phyloP scores from a whole-genome alignment of 2,329 filamentous ascomycete genomes.

The Trichoderma sp. region DNA sequence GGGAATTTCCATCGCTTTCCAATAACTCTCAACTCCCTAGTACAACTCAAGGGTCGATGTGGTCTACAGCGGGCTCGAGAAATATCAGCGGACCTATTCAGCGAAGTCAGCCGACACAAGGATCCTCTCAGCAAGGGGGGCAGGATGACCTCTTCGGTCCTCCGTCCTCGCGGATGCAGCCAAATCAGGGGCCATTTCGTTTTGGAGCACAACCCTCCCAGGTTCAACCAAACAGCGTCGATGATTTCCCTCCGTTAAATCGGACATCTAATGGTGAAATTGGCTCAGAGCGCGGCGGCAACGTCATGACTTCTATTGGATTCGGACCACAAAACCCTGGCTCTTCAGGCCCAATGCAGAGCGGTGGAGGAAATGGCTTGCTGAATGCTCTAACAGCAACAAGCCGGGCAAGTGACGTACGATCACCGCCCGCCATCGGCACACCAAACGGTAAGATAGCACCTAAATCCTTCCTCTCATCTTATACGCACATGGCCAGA shows the following conservation, averaged over 20 bases:
- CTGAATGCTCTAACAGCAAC: slow-evolving; percentile 67
- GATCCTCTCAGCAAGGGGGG: slow-evolving; percentile 54
- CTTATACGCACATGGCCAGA: neutral
- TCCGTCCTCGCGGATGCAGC: slow-evolving; percentile 47
- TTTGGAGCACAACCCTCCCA: slow-evolving; percentile 59
- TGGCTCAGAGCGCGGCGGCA: slow-evolving; percentile 57
- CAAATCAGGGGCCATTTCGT: slow-evolving; percentile 55
- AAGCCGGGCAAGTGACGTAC: slow-evolving; percentile 53
- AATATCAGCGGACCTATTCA: slow-evolving; percentile 54
- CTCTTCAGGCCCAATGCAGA: slow-evolving; percentile 42
- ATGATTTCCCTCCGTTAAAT: slow-evolving; percentile 67
- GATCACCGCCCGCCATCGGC: slow-evolving; percentile 52
- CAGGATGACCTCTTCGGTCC: slow-evolving; percentile 53
- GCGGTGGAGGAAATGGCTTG: slow-evolving; percentile 61
- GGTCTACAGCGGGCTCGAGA: slow-evolving; percentile 56
- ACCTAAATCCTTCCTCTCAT: neutral
- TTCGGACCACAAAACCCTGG: slow-evolving; percentile 55
- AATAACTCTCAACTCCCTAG: slow-evolving; percentile 61
- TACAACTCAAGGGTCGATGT: slow-evolving; percentile 56
- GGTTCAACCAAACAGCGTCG: slow-evolving; percentile 53
- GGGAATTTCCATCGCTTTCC: slow-evolving; percentile 68
- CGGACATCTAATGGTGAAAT: slow-evolving; percentile 62
- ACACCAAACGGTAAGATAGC: slow-evolving; percentile 33
- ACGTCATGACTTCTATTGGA: slow-evolving; percentile 57
- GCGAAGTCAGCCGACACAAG: slow-evolving; percentile 55